These are phyloP conservation scores for Podospora sp. DNA, from an alignment of 495 filamentous ascomycete species.

Conservation along the genomic window DNA sequence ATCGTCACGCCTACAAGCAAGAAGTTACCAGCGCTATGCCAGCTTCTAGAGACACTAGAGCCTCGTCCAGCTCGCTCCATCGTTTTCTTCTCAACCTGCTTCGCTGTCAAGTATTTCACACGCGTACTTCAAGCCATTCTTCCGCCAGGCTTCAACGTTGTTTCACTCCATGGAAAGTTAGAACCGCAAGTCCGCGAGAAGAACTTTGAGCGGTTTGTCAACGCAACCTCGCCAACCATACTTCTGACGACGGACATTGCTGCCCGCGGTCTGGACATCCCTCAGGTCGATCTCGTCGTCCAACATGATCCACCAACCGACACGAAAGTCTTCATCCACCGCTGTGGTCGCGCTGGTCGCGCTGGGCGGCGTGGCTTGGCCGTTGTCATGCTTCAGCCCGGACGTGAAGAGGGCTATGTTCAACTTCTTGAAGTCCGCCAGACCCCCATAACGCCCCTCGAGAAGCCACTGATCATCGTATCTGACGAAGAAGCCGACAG, in stretches of 20 bases:
- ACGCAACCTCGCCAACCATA: slow-evolving; percentile 66
- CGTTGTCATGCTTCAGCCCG: slow-evolving; percentile 79
- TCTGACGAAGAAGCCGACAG: slow-evolving; percentile 58
- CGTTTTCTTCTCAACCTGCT: slow-evolving; percentile 91
- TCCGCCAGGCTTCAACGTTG: slow-evolving; percentile 62
- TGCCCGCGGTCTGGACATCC: slow-evolving; percentile 89
- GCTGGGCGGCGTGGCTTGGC: slow-evolving; percentile 86
- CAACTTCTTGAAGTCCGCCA: slow-evolving; percentile 85
- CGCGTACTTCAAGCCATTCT: slow-evolving; percentile 71
- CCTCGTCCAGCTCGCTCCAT: slow-evolving; percentile 84
- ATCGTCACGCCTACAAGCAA: slow-evolving; percentile 70
- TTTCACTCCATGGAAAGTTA: slow-evolving; percentile 92
- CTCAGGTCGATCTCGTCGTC: slow-evolving; percentile 89
- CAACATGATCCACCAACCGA: slow-evolving; percentile 91
- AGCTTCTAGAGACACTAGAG: slow-evolving; percentile 67
- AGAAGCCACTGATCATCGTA: slow-evolving; percentile 49
- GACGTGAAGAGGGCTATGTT: slow-evolving; percentile 85
- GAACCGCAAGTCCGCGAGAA: slow-evolving; percentile 63
- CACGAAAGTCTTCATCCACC: slow-evolving; percentile 93
- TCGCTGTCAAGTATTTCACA: slow-evolving; percentile 91
- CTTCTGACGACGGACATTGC: slow-evolving; percentile 69
- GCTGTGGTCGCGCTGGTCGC: slow-evolving; percentile 88
- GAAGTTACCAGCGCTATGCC: slow-evolving; percentile 72
- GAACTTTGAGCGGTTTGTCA: slow-evolving; percentile 56
- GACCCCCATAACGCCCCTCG: slow-evolving; percentile 74